Conservation (phyloP, 768 basidiomycete species). For the Lepiota brunneoincarnata region DNA sequence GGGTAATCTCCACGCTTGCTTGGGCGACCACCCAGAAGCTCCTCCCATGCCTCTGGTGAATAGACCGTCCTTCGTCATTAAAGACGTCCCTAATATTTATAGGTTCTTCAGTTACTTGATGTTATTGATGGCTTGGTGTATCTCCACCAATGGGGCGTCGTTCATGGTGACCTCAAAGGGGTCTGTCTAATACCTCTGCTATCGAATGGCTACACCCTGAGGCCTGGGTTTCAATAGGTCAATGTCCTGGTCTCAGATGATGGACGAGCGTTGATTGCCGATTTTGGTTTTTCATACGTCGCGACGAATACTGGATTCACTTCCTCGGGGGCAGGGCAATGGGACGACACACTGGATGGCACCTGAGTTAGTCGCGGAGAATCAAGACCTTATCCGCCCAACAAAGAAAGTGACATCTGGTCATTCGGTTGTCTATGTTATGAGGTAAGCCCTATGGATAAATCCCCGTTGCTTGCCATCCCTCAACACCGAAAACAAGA, state of each 20-base stretch:
- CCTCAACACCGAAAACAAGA: neutral
- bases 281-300: slow-evolving; percentile 1
- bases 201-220: neutral
- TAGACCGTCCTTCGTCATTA: neutral
- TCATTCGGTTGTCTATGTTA: slow-evolving; percentile 8
- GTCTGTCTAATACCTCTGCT: neutral
- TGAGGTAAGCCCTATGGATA: neutral
- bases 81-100: neutral
- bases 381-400: neutral
- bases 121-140: neutral
- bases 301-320: neutral
- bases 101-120: neutral
- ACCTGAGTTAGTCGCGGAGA: neutral
- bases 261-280: neutral
- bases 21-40: slow-evolving; percentile 7
- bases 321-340: neutral
- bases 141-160: neutral
- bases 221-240: neutral
- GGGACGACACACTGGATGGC: slow-evolving; percentile 3
- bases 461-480: neutral
- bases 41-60: slow-evolving; percentile 16
- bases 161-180: slow-evolving; percentile 6
- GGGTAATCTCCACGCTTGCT: slow-evolving; percentile 16
- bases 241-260: slow-evolving; percentile 2
- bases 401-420: slow-evolving; percentile 5